Percentiles rank a stretch among this genome's conserved stretches.
phyloP scores from a whole-genome alignment of 345 rosid species.

The Bretschneidera sinensis region DNA sequence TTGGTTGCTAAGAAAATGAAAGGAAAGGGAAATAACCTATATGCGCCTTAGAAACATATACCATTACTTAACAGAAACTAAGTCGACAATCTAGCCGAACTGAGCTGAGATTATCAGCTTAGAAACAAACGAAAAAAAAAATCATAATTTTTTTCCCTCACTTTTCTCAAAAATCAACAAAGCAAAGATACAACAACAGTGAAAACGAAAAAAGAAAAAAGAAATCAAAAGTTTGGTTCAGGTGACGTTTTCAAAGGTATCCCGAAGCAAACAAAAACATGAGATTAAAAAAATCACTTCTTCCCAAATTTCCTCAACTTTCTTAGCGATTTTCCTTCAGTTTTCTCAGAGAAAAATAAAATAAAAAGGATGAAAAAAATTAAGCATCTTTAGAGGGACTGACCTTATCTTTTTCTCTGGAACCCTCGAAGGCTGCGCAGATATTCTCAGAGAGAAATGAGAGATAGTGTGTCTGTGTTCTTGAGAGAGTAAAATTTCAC shows the following conservation, averaged over 20 bases:
- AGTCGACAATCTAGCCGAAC: background rate
- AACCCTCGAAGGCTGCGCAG: slow-evolving; percentile 7
- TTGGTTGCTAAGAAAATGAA: too few relatives aligned
- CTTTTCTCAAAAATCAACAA: slow-evolving; percentile 9
- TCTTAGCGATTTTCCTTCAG: slow-evolving; percentile 3
- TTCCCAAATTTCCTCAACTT: too few relatives aligned
- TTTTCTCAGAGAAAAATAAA: too few relatives aligned
- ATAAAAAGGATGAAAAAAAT: background rate
- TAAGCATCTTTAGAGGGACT: background rate
- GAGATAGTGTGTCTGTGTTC: too few relatives aligned
- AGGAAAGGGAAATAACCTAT: too few relatives aligned
- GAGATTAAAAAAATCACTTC: background rate
- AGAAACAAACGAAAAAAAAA: background rate
- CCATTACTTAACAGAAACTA: background rate
- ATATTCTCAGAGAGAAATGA: background rate
- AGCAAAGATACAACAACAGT: background rate
- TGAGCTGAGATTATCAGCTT: slow-evolving; percentile 1
- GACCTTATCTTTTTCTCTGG: too few relatives aligned
- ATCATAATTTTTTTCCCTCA: background rate
- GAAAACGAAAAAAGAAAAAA: background rate
- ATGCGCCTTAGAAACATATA: too few relatives aligned
- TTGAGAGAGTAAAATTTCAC: background rate
- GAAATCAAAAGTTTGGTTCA: background rate
- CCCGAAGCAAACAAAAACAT: slow-evolving; percentile 1
- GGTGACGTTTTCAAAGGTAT: slow-evolving; percentile 4